Evolutionary conservation across 2,329 filamentous ascomycete species (phyloP).

Genomic region (Coniochaeta sp.): DNA sequence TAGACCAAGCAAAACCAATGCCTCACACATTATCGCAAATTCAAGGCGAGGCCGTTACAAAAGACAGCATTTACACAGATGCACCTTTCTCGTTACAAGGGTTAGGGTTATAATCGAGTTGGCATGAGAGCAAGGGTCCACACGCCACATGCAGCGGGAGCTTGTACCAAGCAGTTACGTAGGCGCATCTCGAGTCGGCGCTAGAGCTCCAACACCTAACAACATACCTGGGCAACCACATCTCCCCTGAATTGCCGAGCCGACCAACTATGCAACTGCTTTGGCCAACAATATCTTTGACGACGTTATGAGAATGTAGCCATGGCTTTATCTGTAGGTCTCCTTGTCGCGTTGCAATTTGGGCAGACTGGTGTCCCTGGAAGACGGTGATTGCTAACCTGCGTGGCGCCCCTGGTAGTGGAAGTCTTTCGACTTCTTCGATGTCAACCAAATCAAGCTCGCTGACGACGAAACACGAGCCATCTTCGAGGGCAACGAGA

Average conservation of each 20-base stretch:
- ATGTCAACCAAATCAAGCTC: slow-evolving; percentile 77
- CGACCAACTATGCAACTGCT: background rate
- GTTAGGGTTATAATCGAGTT: background rate
- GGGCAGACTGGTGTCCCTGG: background rate
- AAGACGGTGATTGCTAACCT: slow-evolving; percentile 1
- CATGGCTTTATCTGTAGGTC: slow-evolving; percentile 1
- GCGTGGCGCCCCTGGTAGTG: slow-evolving; percentile 55
- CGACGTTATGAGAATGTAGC: background rate
- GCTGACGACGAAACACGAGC: slow-evolving; percentile 70
- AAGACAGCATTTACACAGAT: too few relatives aligned
- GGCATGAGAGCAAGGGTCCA: background rate
- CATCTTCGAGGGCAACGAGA: slow-evolving; percentile 74
- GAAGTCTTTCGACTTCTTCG: slow-evolving; percentile 99
- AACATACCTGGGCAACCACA: background rate
- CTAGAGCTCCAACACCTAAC: background rate
- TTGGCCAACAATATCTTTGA: background rate
- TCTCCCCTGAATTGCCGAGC: background rate
- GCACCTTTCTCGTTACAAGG: background rate
- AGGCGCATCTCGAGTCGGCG: background rate
- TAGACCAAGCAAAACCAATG: too few relatives aligned
- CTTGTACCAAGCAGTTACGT: background rate
- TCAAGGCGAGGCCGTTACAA: too few relatives aligned
- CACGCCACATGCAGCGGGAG: background rate
- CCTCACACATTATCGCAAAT: too few relatives aligned
- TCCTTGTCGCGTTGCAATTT: background rate